phyloP scores from a whole-genome alignment of 306 rosid genomes.

The Vigna nakashimae region DNA sequence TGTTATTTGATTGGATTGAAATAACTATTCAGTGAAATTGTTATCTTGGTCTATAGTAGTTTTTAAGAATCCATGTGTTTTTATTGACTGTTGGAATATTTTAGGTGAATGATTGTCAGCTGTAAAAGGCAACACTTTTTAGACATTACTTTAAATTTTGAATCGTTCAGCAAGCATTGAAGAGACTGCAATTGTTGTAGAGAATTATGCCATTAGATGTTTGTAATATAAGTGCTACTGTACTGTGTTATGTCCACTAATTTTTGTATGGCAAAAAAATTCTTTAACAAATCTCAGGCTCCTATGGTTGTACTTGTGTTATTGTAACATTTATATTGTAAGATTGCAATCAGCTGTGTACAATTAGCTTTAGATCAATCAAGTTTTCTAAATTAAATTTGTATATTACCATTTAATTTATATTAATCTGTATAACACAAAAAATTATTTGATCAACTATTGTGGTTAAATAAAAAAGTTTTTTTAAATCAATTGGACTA shows the following conservation, averaged over 20 bases:
- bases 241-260: background rate
- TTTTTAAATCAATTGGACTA: background rate
- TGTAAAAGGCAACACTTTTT: background rate
- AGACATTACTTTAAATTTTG: background rate
- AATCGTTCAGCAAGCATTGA: background rate
- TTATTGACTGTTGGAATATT: slow-evolving; percentile 28
- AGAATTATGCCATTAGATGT: background rate
- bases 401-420: background rate
- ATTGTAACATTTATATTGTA: background rate
- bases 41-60: background rate
- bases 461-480: no score
- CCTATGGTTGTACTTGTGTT: background rate
- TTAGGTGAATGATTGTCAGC: slow-evolving; percentile 36
- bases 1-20: background rate
- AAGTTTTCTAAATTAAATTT: background rate
- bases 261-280: background rate
- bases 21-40: background rate
- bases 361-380: background rate
- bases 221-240: background rate
- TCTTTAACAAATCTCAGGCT: background rate
- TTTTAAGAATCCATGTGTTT: slow-evolving; percentile 10
- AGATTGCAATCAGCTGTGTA: background rate
- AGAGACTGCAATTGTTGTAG: background rate
- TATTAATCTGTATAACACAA: background rate
- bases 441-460: background rate